Evolutionary conservation across 352 stramenopile species (phyloP).

Genomic region (Phytophthora quininea): DNA sequence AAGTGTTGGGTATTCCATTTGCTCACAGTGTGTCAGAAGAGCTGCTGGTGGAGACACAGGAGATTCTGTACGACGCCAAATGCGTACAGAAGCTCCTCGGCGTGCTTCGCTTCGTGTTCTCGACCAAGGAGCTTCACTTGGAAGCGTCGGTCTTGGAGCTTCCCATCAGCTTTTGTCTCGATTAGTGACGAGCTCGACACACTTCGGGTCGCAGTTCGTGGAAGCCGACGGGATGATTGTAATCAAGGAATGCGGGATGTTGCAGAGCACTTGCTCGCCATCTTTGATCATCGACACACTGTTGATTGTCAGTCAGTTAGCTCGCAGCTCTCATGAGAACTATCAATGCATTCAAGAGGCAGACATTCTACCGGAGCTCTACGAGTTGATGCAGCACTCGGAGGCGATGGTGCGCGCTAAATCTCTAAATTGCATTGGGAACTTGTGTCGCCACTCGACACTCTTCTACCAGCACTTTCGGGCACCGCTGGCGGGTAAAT

Average conservation of each 20-base stretch:
- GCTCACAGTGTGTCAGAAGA: conserved; percentile 72
- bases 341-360: conserved; percentile 70
- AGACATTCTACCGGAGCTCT: conserved; percentile 60
- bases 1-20: conserved; percentile 84
- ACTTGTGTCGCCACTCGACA: conserved; percentile 92
- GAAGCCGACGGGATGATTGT: conserved; percentile 65
- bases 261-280: conserved; percentile 45
- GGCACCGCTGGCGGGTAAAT: conserved; percentile 14
- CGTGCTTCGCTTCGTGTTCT: conserved; percentile 70
- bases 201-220: conserved; percentile 85
- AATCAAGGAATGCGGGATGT: conserved; percentile 76
- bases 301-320: conserved; percentile 89
- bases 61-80: conserved; percentile 71
- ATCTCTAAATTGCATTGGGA: conserved; percentile 91
- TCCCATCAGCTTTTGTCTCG: conserved; percentile 85
- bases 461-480: conserved; percentile 85
- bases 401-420: conserved; percentile 88
- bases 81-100: conserved; percentile 71
- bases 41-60: conserved; percentile 66
- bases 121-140: conserved; percentile 54
- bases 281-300: conserved; percentile 83
- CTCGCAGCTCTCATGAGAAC: conserved; percentile 72
- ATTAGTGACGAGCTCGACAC: conserved; percentile 82
- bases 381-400: conserved; percentile 57
- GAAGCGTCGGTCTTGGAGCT: conserved; percentile 69